Percentiles rank a stretch among this genome's conserved stretches.
phyloP scores from a whole-genome alignment of 2,329 filamentous ascomycete species.

The Aspergillus ibericus region DNA sequence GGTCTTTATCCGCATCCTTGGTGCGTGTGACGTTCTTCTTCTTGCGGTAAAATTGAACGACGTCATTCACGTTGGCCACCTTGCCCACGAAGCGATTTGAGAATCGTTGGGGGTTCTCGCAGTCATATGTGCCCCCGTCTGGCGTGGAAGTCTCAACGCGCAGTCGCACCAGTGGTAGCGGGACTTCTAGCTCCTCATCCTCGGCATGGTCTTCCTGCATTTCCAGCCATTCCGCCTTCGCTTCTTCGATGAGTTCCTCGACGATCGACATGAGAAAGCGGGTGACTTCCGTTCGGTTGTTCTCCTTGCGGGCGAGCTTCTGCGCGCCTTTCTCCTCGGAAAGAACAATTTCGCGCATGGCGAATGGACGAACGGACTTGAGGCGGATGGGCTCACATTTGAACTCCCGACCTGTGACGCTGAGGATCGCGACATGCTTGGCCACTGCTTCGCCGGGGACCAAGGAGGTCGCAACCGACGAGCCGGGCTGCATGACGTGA shows the following conservation, averaged over 20 bases:
- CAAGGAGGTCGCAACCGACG: slow-evolving; percentile 90
- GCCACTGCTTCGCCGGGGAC: slow-evolving; percentile 84
- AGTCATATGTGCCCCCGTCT: slow-evolving; percentile 81
- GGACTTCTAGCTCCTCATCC: slow-evolving; percentile 61
- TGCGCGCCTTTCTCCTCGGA: slow-evolving; percentile 74
- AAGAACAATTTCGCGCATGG: slow-evolving; percentile 78
- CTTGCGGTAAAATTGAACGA: slow-evolving; percentile 89
- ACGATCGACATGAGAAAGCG: slow-evolving; percentile 74
- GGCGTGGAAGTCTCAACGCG: slow-evolving; percentile 87
- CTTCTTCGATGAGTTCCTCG: slow-evolving; percentile 82
- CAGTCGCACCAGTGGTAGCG: slow-evolving; percentile 80
- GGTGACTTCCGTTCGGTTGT: slow-evolving; percentile 80
- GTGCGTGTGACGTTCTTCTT: slow-evolving; percentile 62
- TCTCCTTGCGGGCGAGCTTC: slow-evolving; percentile 73
- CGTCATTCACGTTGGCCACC: slow-evolving; percentile 91
- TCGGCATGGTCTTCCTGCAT: slow-evolving; percentile 66
- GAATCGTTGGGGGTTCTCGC: slow-evolving; percentile 93
- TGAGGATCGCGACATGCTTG: slow-evolving; percentile 87
- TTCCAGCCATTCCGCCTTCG: slow-evolving; percentile 75
- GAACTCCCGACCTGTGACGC: slow-evolving; percentile 79
- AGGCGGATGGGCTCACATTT: slow-evolving; percentile 76
- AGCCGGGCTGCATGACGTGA: slow-evolving; percentile 95
- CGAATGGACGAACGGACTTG: slow-evolving; percentile 86
- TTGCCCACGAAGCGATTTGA: slow-evolving; percentile 88
- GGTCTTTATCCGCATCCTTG: slow-evolving; percentile 49